Evolutionary conservation across 768 basidiomycete species (phyloP).

Genomic region (Suillus placidus): DNA sequence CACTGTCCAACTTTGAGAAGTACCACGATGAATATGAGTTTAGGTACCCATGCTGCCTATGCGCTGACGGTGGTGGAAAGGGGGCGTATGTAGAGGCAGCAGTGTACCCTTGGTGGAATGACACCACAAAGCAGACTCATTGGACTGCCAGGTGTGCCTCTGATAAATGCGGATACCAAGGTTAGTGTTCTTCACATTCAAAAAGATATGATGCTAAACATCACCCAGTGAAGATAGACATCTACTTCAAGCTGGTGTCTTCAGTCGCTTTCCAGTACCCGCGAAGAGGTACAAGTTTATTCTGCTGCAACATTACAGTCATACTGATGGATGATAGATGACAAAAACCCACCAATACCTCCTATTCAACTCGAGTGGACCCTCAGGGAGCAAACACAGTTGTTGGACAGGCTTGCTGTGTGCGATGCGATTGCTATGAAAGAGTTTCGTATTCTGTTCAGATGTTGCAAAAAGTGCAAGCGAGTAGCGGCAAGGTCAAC

Average conservation of each 20-base stretch:
- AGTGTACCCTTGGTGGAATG: not conserved
- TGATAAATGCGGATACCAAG: not conserved
- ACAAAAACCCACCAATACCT: too few relatives aligned
- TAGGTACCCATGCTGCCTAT: not conserved
- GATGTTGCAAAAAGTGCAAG: not conserved
- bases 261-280: not conserved
- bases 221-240: not conserved
- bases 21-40: not conserved
- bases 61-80: not conserved
- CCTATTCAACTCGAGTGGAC: not conserved
- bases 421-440: not conserved
- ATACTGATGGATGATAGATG: too few relatives aligned
- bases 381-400: not conserved
- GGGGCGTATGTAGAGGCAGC: not conserved
- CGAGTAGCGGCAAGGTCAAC: not conserved
- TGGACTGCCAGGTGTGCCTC: not conserved
- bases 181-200: not conserved
- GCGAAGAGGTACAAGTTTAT: not conserved
- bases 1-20: not conserved
- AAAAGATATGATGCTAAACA: not conserved
- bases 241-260: not conserved
- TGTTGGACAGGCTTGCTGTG: not conserved
- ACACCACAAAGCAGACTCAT: not conserved
- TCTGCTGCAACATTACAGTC: too few relatives aligned
- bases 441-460: not conserved